phyloP scores from a whole-genome alignment of 2,329 filamentous ascomycete species.

The Immersiporthe knoxdaviesiana region DNA sequence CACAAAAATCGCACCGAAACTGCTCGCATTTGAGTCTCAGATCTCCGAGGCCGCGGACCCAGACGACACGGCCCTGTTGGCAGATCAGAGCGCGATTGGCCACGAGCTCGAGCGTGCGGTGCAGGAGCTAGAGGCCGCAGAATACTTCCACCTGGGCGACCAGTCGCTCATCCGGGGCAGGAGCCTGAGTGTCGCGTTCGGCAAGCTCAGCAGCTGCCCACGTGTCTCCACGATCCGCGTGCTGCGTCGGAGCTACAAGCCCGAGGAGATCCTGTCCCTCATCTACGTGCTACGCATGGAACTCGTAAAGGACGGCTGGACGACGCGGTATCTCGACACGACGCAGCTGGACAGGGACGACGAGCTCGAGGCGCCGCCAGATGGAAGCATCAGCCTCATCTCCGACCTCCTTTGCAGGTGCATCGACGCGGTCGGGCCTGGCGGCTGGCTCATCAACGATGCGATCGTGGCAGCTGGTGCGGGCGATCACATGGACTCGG shows the following conservation, averaged over 20 bases:
- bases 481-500: constrained; percentile 56
- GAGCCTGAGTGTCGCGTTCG: constrained; percentile 69
- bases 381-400: constrained; percentile 72
- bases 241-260: constrained; percentile 65
- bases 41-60: constrained; percentile 35
- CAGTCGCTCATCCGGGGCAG: constrained; percentile 65
- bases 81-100: constrained; percentile 44
- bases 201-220: constrained; percentile 70
- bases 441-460: constrained; percentile 73
- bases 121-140: constrained; percentile 68
- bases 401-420: constrained; percentile 73
- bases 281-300: constrained; percentile 75
- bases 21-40: constrained; percentile 29
- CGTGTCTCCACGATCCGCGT: constrained; percentile 61
- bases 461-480: constrained; percentile 46
- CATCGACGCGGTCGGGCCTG: constrained; percentile 74
- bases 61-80: constrained; percentile 33
- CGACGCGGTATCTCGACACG: constrained; percentile 68
- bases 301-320: constrained; percentile 76
- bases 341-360: constrained; percentile 51
- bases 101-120: constrained; percentile 65
- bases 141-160: constrained; percentile 64
- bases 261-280: constrained; percentile 70
- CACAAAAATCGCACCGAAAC: constrained; percentile 35
- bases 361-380: constrained; percentile 57